Base-by-base conservation (phyloP, 1,139 yeast genomes). In the Protomyces macrosporus region DNA sequence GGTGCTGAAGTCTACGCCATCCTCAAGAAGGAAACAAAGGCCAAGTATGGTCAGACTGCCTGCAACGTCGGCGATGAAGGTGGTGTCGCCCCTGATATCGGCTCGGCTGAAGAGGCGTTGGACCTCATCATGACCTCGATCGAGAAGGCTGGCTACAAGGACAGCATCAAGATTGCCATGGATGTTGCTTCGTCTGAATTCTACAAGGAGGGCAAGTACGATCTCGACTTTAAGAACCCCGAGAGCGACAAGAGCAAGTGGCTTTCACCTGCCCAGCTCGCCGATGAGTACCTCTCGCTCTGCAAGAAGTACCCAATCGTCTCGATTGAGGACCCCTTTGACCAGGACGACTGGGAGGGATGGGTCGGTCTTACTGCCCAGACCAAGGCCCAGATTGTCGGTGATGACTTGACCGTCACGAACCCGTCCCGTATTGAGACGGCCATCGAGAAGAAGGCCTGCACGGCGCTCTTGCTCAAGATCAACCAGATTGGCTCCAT, bases 1-100 rank as follows among this genome's bases (percentile, higher is more conserved):
- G 97, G 97, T 78, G 81, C 96, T 70, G 98, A 91, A 83, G 96
- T 90, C 73, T 91, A 91, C 90, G 97, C 90, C 84, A 82, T 83
- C 81, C 86, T 91, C 79, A 91, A 91, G 84, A 79, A 90, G 70
- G 81, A 88, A 74, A 86, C 97, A 78, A 88, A 88, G 85, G 85
- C 88, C 85, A 83, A 81, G 78, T 91, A 90, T 85, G 98, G 98
- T 77, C 86, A 88, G 76, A 86, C 95, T 69, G 98, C 98, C 74
- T 97, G 96, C 81, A 91, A 91, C 82, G 97, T 91, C 76, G 98
- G 98, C 85, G 98, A 91, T 80, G 97, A 91, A 84, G 97, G 98
- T 86, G 98, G 98, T 84, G 96, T 91, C 82, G 97, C 97, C 74
- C 98, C 98, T 78, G 88, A 89, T 80, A 85, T 91, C 73, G 83